Evolutionary conservation across 129 eudicot species (phyloP).

Genomic region (Chrysanthemum seticuspe): DNA sequence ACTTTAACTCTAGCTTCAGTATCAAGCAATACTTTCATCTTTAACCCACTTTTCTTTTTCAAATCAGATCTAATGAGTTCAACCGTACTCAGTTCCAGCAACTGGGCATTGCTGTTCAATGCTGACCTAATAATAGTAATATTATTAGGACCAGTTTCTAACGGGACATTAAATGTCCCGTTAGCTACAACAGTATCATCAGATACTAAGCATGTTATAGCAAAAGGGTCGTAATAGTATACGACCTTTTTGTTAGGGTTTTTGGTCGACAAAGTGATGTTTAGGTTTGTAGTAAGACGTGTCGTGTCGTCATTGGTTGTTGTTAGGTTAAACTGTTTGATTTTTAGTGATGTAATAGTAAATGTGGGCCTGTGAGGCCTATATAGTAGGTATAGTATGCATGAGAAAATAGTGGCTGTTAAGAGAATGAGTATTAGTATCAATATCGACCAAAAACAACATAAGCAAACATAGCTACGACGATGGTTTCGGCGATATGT

Average conservation of each 20-base stretch:
- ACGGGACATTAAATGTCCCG: slow-evolving; percentile 40
- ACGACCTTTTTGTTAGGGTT: slow-evolving; percentile 65
- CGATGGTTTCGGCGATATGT: slow-evolving; percentile 42
- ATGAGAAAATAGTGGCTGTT: slow-evolving; percentile 61
- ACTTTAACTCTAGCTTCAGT: slow-evolving; percentile 62
- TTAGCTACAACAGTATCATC: slow-evolving; percentile 45
- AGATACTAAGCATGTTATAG: slow-evolving; percentile 22
- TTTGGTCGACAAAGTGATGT: slow-evolving; percentile 66
- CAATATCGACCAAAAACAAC: slow-evolving; percentile 63
- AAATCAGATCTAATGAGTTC: slow-evolving; percentile 57
- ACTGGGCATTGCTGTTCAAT: slow-evolving; percentile 21
- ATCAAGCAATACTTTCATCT: slow-evolving; percentile 50
- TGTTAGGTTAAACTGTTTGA: slow-evolving; percentile 63
- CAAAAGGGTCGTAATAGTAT: slow-evolving; percentile 54
- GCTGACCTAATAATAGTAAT: slow-evolving; percentile 45
- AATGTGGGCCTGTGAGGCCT: slow-evolving; percentile 76
- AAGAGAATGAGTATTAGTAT: slow-evolving; percentile 43
- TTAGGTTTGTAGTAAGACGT: slow-evolving; percentile 52
- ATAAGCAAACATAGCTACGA: slow-evolving; percentile 64
- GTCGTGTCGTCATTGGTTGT: slow-evolving; percentile 64
- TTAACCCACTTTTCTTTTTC: slow-evolving; percentile 57
- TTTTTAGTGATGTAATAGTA: slow-evolving; percentile 55
- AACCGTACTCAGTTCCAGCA: slow-evolving; percentile 51
- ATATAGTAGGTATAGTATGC: slow-evolving; percentile 72
- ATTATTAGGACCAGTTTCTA: slow-evolving; percentile 44